Conservation (phyloP, 371 early-diverging fungal genomes). For the Neoconidiobolus thromboides region DNA sequence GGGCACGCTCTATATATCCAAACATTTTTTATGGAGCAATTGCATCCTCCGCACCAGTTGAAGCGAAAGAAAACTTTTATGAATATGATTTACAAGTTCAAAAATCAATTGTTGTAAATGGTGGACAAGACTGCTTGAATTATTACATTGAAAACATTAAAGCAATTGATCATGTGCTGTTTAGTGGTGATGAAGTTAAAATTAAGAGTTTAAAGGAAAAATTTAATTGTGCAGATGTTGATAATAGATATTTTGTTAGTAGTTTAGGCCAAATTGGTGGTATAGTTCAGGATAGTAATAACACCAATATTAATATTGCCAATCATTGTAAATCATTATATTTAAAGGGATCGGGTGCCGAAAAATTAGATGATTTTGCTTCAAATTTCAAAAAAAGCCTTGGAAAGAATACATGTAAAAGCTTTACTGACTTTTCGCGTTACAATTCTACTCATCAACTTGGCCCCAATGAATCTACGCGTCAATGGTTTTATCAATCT, state of each 20-base stretch:
- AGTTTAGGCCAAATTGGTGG: not conserved
- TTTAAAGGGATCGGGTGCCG: not conserved
- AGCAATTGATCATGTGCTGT: not conserved
- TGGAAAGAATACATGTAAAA: not conserved
- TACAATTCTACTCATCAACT: not conserved
- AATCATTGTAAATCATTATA: not conserved
- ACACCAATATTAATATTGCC: not conserved
- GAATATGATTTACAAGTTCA: constrained; percentile 21
- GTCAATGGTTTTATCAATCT: not conserved
- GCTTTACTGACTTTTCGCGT: not conserved
- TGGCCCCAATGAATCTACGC: not conserved
- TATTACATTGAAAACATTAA: not conserved
- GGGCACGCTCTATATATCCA: constrained; percentile 46
- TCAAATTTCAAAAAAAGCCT: not conserved
- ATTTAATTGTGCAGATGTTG: not conserved
- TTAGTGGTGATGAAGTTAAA: not conserved
- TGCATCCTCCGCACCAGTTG: constrained; percentile 47
- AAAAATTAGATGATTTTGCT: not conserved
- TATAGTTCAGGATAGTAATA: constrained; percentile 1
- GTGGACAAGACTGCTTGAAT: not conserved
- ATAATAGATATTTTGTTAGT: not conserved
- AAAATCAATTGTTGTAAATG: not conserved
- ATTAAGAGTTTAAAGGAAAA: not conserved
- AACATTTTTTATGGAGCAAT: constrained; percentile 43
- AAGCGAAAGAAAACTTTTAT: constrained; percentile 29